Conservation (phyloP, 306 rosid genomes). For the Cucumis hystrix region DNA sequence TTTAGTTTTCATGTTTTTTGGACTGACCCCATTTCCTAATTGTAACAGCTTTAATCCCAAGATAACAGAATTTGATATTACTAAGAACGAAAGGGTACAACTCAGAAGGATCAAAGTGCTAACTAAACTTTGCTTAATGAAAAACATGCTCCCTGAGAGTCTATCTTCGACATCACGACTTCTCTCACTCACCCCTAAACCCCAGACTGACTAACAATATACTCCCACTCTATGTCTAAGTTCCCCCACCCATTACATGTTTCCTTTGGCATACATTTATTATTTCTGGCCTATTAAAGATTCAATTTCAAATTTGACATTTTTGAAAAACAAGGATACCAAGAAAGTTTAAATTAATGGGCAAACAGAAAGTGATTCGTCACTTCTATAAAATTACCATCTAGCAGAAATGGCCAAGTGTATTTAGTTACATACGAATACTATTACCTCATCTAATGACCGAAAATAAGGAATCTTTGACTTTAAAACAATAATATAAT, state of each 20-base stretch:
- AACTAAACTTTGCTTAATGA: not conserved
- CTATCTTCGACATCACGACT: not conserved
- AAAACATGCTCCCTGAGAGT: not conserved
- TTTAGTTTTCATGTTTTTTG: not conserved
- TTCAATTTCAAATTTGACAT: not conserved
- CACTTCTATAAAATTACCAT: not conserved
- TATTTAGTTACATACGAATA: not conserved
- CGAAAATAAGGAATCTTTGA: not conserved
- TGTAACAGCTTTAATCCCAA: not conserved
- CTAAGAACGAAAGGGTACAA: not conserved
- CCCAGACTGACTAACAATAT: not conserved
- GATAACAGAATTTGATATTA: not conserved
- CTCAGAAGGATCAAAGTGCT: not conserved
- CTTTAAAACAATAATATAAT: not conserved
- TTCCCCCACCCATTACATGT: not conserved
- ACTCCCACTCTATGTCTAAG: not conserved
- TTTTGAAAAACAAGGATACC: not conserved
- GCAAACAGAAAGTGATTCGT: not conserved
- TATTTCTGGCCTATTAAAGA: not conserved
- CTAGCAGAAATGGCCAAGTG: not conserved
- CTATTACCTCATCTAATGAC: not conserved
- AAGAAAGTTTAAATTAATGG: not conserved
- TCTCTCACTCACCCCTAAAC: not conserved
- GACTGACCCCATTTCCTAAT: not conserved
- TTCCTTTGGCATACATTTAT: not conserved